Base-by-base conservation (phyloP, 2,329 filamentous ascomycete species). In the Clonostachys rosea region DNA sequence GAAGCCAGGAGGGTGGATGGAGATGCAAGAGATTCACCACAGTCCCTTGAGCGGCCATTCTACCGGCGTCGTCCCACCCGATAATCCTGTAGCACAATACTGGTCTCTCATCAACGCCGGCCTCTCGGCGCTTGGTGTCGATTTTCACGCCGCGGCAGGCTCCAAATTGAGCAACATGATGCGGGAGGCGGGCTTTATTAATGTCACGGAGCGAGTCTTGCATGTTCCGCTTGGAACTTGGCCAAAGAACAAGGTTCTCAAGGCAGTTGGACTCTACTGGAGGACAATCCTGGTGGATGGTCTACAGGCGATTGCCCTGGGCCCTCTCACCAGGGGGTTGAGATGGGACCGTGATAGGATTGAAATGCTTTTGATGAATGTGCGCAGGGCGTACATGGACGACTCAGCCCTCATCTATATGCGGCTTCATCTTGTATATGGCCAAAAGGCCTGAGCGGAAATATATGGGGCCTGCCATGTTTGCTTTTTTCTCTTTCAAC, bases 1-100 rank as follows among this genome's bases (percentile, higher is more conserved):
- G 36, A 47, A 50, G 39, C 48, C 48, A 6, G 46, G 48, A 11
- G 48, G 45, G n/a, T 50, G 47, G 47, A 41, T 47, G 5, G 48
- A 50, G 34, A 37, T 47, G 42, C 48, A 34, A 16, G 16, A 42
- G 30, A 36, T 39, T 18, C 36, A 39, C 36, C 17, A 39, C 11
- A n/a, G 14, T 8, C 36, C 36, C 36, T n/a, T 39, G 36, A 39
- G 36, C 36, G 36, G 14, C 14, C 14, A 14, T 33, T 44, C 36
- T 20, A 40, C 18, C 34, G 48, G 16, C 44, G 37, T 12, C 18
- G 45, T 33, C 34, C 34, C 18, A 34, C 43, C 35, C 42, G 41
- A 30, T 16, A 30, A 30, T 39, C 47, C 11, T 34, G 42, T 24
- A 35, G 18, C 14, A 44, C 34, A 16, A 36, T 40, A 40, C 34